Evolutionary conservation across 129 eudicot species (phyloP).

Genomic region (Deinandra increscens): DNA sequence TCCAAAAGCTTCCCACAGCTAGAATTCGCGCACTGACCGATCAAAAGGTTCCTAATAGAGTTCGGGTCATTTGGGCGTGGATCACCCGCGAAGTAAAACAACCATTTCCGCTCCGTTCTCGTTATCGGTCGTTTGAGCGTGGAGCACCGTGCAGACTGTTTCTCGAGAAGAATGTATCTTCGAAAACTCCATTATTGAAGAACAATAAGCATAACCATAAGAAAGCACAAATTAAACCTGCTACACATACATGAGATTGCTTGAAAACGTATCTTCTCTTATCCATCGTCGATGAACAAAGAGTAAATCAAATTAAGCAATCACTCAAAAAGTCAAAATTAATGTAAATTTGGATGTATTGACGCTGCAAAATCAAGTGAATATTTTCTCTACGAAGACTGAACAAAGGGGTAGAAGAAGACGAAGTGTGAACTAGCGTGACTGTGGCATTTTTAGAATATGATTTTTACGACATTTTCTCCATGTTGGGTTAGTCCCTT

Average conservation of each 20-base stretch:
- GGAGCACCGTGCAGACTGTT: too few species aligned
- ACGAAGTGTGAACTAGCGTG: too few species aligned
- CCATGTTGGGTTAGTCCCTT: too few species aligned
- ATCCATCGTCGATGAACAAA: neutral
- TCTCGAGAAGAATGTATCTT: neutral
- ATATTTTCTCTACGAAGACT: too few species aligned
- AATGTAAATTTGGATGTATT: neutral
- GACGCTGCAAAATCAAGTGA: neutral
- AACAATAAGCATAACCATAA: neutral
- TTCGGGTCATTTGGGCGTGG: conserved; percentile 57
- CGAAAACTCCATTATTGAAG: neutral
- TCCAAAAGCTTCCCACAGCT: conserved; percentile 52
- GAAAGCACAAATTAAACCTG: conserved; percentile 1
- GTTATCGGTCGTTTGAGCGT: conserved; percentile 40
- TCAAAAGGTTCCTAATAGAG: conserved; percentile 67
- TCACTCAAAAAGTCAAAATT: too few species aligned
- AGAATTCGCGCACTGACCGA: conserved; percentile 56
- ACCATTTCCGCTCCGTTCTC: conserved; percentile 48
- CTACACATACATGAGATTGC: neutral
- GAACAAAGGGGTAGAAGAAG: too few species aligned
- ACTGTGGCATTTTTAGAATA: too few species aligned
- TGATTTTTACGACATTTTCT: too few species aligned
- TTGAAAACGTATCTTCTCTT: neutral
- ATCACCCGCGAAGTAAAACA: conserved; percentile 80
- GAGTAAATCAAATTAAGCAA: neutral